Evolutionary conservation across 2,329 filamentous ascomycete species (phyloP).

Genomic region (Colletotrichum siamense): DNA sequence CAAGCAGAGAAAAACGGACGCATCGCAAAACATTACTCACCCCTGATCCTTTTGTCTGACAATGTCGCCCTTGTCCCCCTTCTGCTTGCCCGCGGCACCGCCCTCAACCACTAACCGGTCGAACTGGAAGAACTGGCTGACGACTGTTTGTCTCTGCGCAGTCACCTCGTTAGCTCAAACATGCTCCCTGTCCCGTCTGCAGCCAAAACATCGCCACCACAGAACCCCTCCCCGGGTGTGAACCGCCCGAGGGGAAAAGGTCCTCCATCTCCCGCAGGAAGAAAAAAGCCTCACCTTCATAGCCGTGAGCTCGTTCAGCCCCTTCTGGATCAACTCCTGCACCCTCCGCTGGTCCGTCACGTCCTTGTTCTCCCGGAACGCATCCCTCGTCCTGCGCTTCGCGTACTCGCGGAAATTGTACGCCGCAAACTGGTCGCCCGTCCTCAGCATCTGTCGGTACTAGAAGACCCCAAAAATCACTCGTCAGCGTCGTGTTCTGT

Average conservation of each 20-base stretch:
- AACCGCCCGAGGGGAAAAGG: not conserved
- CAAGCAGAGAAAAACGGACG: not conserved
- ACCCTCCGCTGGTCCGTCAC: constrained; percentile 77
- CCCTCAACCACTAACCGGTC: constrained; percentile 93
- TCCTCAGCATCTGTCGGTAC: constrained; percentile 92
- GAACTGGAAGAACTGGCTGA: constrained; percentile 94
- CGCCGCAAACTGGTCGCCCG: constrained; percentile 84
- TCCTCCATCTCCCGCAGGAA: not conserved
- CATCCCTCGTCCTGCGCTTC: constrained; percentile 85
- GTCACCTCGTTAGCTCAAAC: not conserved
- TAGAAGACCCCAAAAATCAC: constrained; percentile 37
- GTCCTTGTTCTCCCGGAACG: constrained; percentile 80
- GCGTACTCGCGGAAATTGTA: constrained; percentile 99
- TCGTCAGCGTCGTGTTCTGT: not conserved
- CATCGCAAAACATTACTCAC: constrained; percentile 49
- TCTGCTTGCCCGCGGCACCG: constrained; percentile 80
- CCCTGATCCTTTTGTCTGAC: constrained; percentile 80
- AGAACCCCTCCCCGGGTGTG: not conserved
- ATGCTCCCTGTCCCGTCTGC: not conserved
- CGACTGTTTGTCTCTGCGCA: constrained; percentile 85
- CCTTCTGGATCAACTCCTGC: constrained; percentile 90
- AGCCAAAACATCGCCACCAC: not conserved
- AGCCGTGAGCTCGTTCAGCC: constrained; percentile 83
- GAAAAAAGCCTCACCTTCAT: constrained; percentile 73
- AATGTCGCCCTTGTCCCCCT: constrained; percentile 68